phyloP scores from a whole-genome alignment of 1,139 yeast species.

The Casaregolazyma lundiana region DNA sequence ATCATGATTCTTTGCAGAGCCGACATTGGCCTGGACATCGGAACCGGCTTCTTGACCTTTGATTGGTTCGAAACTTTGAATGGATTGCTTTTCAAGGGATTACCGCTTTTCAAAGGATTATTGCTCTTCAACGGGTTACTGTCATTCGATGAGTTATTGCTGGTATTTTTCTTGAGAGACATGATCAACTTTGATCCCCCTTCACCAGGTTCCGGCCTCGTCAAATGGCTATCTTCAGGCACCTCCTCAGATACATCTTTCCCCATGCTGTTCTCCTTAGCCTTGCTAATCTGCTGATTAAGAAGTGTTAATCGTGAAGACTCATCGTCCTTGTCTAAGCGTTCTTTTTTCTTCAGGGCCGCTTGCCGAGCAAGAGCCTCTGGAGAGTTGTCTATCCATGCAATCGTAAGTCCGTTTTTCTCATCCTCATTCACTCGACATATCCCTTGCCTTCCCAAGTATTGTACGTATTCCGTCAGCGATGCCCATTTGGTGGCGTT shows the following conservation, averaged over 20 bases:
- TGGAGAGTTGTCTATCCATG: slow-evolving; percentile 52
- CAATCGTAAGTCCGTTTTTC: slow-evolving; percentile 38
- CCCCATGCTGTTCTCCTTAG: slow-evolving; percentile 27
- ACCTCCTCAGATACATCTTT: neutral
- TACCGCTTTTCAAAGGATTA: slow-evolving; percentile 4
- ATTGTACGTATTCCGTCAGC: slow-evolving; percentile 63
- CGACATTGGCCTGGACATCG: slow-evolving; percentile 16
- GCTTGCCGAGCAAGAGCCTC: slow-evolving; percentile 40
- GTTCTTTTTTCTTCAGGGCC: slow-evolving; percentile 35
- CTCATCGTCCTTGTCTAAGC: slow-evolving; percentile 42
- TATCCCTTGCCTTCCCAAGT: slow-evolving; percentile 56
- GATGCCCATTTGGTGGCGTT: slow-evolving; percentile 81
- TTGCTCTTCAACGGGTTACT: neutral
- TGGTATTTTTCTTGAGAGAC: neutral
- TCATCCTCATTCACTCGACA: slow-evolving; percentile 49
- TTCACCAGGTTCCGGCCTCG: neutral
- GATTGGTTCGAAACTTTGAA: slow-evolving; percentile 7
- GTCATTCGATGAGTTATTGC: neutral
- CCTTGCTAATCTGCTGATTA: slow-evolving; percentile 50
- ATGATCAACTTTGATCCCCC: neutral
- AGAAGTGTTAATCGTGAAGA: slow-evolving; percentile 42
- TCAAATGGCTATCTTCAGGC: slow-evolving; percentile 3
- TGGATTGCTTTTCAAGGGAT: neutral
- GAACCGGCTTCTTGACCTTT: neutral
- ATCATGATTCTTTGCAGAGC: slow-evolving; percentile 24